These are phyloP conservation scores for Rhizophora apiculata DNA, from an alignment of 345 rosid species.

Conservation along the genomic window DNA sequence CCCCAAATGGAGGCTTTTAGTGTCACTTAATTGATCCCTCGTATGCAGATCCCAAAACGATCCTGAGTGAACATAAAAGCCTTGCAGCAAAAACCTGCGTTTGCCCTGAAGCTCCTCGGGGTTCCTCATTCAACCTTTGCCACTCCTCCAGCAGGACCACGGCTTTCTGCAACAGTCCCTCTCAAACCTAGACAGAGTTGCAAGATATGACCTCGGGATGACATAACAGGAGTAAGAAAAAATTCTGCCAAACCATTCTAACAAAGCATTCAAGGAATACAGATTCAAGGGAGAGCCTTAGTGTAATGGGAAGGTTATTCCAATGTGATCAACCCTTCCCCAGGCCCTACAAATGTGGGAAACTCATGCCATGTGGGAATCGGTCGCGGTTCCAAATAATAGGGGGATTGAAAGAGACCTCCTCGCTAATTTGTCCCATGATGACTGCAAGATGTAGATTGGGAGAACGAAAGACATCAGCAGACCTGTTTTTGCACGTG, in stretches of 20 bases:
- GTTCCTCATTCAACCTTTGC: conserved; percentile 75
- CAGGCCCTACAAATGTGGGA: no score
- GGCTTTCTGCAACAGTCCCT: conserved; percentile 82
- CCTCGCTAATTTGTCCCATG: conserved; percentile 82
- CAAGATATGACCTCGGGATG: no score
- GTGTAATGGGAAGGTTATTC: no score
- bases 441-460: conserved; percentile 87
- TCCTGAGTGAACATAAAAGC: not conserved
- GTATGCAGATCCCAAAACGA: not conserved
- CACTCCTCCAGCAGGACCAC: conserved; percentile 53
- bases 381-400: not conserved
- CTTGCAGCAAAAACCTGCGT: not conserved
- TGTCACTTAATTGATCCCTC: not conserved
- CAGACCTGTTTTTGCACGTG: conserved; percentile 54
- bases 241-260: conserved; percentile 5
- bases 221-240: not conserved
- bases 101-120: not conserved
- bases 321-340: no score
- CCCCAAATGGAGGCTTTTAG: not conserved
- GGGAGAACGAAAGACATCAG: conserved; percentile 76
- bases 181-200: conserved; percentile 56
- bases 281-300: no score
- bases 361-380: no score
- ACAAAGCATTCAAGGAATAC: not conserved
- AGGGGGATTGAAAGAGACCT: conserved; percentile 14